phyloP scores from a whole-genome alignment of 257 asterid species.

The Solanum acaule region DNA sequence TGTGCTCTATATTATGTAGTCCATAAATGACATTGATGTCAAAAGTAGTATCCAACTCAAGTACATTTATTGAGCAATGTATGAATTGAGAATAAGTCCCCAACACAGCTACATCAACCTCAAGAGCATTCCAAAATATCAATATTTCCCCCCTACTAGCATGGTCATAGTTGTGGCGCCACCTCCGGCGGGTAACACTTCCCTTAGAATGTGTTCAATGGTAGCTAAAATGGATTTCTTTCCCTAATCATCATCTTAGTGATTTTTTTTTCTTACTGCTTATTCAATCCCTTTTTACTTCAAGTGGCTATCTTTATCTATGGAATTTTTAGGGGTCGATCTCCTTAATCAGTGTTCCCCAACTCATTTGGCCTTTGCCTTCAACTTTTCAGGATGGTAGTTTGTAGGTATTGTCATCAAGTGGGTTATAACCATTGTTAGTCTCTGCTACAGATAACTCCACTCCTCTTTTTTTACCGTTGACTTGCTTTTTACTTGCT shows the following conservation, averaged over 20 bases:
- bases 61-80: background rate
- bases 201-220: background rate
- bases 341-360: background rate
- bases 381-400: background rate
- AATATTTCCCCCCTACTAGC: background rate
- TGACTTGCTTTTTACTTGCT: background rate
- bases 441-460: background rate
- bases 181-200: background rate
- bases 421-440: background rate
- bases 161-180: background rate
- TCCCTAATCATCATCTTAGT: background rate
- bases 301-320: background rate
- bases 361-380: background rate
- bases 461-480: background rate
- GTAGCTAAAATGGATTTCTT: background rate
- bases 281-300: background rate
- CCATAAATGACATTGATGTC: background rate
- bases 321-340: background rate
- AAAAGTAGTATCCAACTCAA: background rate
- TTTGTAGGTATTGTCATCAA: background rate
- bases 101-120: background rate
- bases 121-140: background rate
- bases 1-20: too few relatives aligned
- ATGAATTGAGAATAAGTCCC: too few relatives aligned
- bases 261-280: background rate